Conservation (phyloP, 2,329 filamentous ascomycete species). For the Rhynchosporium secalis region DNA sequence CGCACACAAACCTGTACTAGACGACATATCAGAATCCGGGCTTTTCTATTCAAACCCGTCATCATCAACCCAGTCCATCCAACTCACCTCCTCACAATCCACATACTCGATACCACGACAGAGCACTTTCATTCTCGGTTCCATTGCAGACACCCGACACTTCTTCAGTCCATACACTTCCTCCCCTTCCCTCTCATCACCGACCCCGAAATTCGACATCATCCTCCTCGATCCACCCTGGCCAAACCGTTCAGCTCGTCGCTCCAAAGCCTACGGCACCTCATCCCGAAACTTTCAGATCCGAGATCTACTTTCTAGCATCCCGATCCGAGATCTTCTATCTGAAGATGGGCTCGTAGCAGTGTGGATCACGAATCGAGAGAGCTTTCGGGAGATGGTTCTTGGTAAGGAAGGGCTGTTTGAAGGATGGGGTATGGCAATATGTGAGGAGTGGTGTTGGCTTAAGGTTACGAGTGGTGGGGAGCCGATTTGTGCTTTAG, state of each 20-base stretch:
- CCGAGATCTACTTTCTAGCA: conserved; percentile 49
- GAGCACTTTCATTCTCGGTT: conserved; percentile 51
- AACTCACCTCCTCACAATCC: no score
- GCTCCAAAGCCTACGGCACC: conserved; percentile 55
- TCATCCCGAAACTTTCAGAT: conserved; percentile 48
- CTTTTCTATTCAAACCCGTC: no score
- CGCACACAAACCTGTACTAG: no score
- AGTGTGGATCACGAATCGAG: conserved; percentile 78
- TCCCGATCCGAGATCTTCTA: conserved; percentile 59
- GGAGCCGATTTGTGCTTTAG: conserved; percentile 61
- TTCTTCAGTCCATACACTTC: conserved; percentile 45
- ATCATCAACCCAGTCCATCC: no score
- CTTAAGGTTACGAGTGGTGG: conserved; percentile 68
- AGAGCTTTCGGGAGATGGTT: conserved; percentile 52
- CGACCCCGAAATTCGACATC: conserved; percentile 57
- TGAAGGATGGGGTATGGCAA: conserved; percentile 63
- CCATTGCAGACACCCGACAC: conserved; percentile 45
- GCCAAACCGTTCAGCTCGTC: conserved; percentile 73
- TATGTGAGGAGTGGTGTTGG: conserved; percentile 75
- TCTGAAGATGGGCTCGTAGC: conserved; percentile 59
- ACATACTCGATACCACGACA: conserved; percentile 42
- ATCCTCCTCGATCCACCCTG: conserved; percentile 77
- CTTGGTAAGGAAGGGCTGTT: conserved; percentile 60
- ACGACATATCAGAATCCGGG: no score
- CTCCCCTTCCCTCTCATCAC: conserved; percentile 23